These are phyloP conservation scores for Arctostaphylos glauca DNA, from an alignment of 148 eudicot genomes.

Conservation along the genomic window DNA sequence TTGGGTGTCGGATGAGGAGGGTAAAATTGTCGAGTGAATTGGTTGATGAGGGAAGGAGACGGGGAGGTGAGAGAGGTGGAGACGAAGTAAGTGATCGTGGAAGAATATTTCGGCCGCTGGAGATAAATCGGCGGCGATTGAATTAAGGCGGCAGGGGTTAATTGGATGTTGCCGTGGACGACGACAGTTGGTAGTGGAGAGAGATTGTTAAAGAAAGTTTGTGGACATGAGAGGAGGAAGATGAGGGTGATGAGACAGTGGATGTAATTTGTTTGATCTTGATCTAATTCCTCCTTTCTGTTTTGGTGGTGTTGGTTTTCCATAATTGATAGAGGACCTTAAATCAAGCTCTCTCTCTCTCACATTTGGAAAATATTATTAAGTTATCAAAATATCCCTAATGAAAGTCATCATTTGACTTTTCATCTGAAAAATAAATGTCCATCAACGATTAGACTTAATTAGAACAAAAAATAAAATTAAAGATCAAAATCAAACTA, in stretches of 20 bases:
- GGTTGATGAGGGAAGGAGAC: constrained; percentile 56
- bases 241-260: constrained; percentile 29
- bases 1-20: constrained; percentile 38
- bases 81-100: constrained; percentile 76
- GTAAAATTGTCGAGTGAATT: constrained; percentile 56
- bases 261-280: not conserved
- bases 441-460: no score
- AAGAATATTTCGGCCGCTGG: constrained; percentile 83
- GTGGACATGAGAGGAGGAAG: constrained; percentile 40
- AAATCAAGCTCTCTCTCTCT: not conserved
- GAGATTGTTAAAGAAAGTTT: constrained; percentile 53
- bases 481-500: no score
- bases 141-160: not conserved
- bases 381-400: no score
- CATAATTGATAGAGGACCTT: constrained; percentile 12
- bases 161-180: not conserved
- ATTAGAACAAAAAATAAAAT: no score
- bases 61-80: constrained; percentile 56
- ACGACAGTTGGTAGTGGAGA: constrained; percentile 23
- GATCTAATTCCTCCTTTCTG: constrained; percentile 13
- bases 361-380: no score
- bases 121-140: constrained; percentile 51
- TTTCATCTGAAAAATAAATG: no score
- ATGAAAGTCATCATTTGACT: no score
- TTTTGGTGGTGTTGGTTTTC: constrained; percentile 24